These are phyloP conservation scores for Aureobasidium lini DNA, from an alignment of 2,329 filamentous ascomycete species.

Conservation along the genomic window DNA sequence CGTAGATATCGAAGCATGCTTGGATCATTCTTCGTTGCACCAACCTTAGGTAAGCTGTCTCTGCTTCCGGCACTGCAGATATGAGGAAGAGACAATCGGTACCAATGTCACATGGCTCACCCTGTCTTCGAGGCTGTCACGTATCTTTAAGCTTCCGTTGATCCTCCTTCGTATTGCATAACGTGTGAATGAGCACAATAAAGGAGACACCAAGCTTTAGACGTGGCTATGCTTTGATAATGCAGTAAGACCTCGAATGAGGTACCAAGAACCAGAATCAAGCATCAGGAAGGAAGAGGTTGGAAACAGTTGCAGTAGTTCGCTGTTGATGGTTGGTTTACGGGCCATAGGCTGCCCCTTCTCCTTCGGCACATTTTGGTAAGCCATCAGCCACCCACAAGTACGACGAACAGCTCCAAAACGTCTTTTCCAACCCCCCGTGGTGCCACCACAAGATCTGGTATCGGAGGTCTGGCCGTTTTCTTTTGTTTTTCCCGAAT, in stretches of 20 bases:
- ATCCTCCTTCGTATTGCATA: too few relatives aligned
- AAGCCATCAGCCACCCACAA: constrained; percentile 5
- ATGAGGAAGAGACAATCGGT: too few relatives aligned
- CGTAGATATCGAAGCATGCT: constrained; percentile 10
- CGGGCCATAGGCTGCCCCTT: not conserved
- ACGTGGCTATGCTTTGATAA: not conserved
- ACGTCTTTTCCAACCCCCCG: not conserved
- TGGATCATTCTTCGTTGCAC: not conserved
- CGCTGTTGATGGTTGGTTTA: not conserved
- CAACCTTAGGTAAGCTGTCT: not conserved
- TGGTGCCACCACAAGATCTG: not conserved
- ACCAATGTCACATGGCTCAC: too few relatives aligned
- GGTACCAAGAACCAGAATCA: not conserved
- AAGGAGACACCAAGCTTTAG: not conserved
- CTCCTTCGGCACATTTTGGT: constrained; percentile 1
- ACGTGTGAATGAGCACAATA: too few relatives aligned
- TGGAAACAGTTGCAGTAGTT: not conserved
- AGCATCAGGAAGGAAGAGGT: not conserved
- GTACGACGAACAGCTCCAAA: not conserved
- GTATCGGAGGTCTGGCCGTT: not conserved
- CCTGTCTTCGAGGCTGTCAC: not conserved
- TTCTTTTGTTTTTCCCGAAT: not conserved
- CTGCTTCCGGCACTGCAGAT: not conserved
- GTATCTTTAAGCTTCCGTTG: too few relatives aligned
- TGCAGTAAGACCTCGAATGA: not conserved